phyloP scores from a whole-genome alignment of 2,329 filamentous ascomycete genomes.

The Cladosporium sp. region DNA sequence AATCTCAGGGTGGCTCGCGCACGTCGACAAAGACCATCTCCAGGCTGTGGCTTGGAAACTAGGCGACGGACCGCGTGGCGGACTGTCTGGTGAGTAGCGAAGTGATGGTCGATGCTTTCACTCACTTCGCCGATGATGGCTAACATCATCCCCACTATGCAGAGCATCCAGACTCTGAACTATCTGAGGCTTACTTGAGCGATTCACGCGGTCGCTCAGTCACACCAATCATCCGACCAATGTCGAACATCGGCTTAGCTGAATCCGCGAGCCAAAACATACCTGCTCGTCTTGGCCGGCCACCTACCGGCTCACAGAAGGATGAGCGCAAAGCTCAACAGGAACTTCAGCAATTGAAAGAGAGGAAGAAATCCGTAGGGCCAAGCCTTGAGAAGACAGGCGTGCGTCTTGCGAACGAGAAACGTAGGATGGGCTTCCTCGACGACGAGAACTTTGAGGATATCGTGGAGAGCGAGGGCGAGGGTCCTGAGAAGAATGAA shows the following conservation, averaged over 20 bases:
- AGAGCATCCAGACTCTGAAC: conserved; percentile 16
- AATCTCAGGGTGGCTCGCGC: conserved; percentile 48
- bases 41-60: conserved; percentile 55
- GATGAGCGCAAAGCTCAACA: conserved; percentile 44
- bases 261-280: conserved; percentile 14
- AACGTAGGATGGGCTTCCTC: conserved; percentile 51
- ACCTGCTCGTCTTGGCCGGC: conserved; percentile 14
- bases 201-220: conserved; percentile 49
- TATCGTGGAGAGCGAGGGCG: conserved; percentile 32
- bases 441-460: conserved; percentile 54
- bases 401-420: conserved; percentile 53
- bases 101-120: conserved; percentile 1
- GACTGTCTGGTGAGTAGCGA: conserved; percentile 57
- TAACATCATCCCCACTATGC: conserved; percentile 2
- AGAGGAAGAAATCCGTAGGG: conserved; percentile 54
- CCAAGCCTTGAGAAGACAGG: conserved; percentile 56
- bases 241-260: conserved; percentile 8
- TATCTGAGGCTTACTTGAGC: conserved; percentile 49
- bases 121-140: background rate
- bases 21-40: conserved; percentile 56
- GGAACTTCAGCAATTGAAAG: conserved; percentile 51
- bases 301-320: conserved; percentile 31
- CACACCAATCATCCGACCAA: conserved; percentile 42
- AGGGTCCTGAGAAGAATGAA: background rate
- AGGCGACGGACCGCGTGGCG: conserved; percentile 60